These are phyloP conservation scores for Sarcodon sp. DNA, from an alignment of 768 basidiomycete genomes.

Conservation along the genomic window DNA sequence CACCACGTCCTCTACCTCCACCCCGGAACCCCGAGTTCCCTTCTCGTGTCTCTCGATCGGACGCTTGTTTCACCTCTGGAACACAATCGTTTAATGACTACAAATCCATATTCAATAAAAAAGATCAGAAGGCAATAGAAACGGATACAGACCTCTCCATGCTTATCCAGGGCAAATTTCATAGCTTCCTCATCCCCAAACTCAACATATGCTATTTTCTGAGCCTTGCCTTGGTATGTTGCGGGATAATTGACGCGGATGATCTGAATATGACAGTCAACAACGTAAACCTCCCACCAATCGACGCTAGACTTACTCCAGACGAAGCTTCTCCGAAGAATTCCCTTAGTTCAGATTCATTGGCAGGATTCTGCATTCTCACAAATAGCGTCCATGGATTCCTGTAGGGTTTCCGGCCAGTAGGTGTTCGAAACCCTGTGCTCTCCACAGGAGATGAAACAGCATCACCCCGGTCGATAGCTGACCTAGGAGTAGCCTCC, in stretches of 20 bases:
- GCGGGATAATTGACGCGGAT: constrained; percentile 52
- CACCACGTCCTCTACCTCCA: constrained; percentile 31
- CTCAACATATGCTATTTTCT: constrained; percentile 72
- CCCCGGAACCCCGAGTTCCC: constrained; percentile 8
- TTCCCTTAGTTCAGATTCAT: constrained; percentile 56
- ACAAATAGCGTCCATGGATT: constrained; percentile 85
- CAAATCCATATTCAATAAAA: constrained; percentile 1
- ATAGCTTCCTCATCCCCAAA: constrained; percentile 83
- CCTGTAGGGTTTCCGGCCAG: constrained; percentile 43
- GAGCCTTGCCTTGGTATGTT: constrained; percentile 31
- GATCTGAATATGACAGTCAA: constrained; percentile 29
- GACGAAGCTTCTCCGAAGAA: constrained; percentile 64
- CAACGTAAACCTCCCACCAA: not conserved
- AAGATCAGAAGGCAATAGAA: constrained; percentile 4
- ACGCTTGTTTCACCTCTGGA: constrained; percentile 63
- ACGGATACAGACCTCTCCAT: constrained; percentile 43
- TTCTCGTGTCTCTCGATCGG: constrained; percentile 31
- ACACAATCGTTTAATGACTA: constrained; percentile 59
- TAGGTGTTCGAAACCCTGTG: constrained; percentile 65
- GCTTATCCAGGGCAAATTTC: constrained; percentile 66
- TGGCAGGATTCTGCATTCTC: constrained; percentile 40
- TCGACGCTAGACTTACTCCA: constrained; percentile 34
- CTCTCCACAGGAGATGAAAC: constrained; percentile 24
- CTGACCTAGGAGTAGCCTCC: not conserved
- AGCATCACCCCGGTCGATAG: constrained; percentile 10